These are phyloP conservation scores for Boletus vermiculosoides DNA, from an alignment of 768 basidiomycete genomes.

Conservation along the genomic window DNA sequence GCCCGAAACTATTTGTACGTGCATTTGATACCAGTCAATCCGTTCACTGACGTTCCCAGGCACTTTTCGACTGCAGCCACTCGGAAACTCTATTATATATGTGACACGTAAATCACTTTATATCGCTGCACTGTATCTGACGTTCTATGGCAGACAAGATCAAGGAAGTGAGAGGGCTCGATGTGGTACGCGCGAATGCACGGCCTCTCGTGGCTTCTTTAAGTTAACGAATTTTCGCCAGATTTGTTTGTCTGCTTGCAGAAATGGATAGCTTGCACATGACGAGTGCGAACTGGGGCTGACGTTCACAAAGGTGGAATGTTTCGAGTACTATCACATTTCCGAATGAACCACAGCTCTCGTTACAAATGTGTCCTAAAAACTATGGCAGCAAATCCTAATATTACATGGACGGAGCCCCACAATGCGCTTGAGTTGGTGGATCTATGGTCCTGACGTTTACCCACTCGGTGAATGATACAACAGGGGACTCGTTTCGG, in stretches of 20 bases:
- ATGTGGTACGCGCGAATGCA: conserved; percentile 14
- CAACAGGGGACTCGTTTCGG: conserved; percentile 12
- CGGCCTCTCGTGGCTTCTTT: not conserved
- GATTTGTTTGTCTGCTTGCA: conserved; percentile 30
- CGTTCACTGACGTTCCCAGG: conserved; percentile 11
- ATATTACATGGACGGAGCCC: conserved; percentile 23
- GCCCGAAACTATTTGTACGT: conserved; percentile 21
- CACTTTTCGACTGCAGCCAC: conserved; percentile 32
- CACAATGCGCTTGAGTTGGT: conserved; percentile 17
- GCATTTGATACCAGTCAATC: not conserved
- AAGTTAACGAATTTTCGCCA: not conserved
- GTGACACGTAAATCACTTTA: not conserved
- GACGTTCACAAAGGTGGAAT: conserved; percentile 29
- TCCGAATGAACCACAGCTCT: not conserved
- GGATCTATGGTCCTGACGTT: not conserved
- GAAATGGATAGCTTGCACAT: conserved; percentile 23
- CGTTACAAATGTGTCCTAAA: conserved; percentile 21
- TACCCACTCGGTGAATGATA: not conserved
- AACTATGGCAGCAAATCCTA: conserved; percentile 2
- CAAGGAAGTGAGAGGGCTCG: conserved; percentile 11
- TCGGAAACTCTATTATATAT: conserved; percentile 28
- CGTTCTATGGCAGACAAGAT: conserved; percentile 11
- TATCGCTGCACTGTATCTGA: not conserved
- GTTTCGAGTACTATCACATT: not conserved
- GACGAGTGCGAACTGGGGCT: conserved; percentile 18